Evolutionary conservation across 176 grass and related monocot genomes (phyloP).

Genomic region (Thinopyrum elongatum): DNA sequence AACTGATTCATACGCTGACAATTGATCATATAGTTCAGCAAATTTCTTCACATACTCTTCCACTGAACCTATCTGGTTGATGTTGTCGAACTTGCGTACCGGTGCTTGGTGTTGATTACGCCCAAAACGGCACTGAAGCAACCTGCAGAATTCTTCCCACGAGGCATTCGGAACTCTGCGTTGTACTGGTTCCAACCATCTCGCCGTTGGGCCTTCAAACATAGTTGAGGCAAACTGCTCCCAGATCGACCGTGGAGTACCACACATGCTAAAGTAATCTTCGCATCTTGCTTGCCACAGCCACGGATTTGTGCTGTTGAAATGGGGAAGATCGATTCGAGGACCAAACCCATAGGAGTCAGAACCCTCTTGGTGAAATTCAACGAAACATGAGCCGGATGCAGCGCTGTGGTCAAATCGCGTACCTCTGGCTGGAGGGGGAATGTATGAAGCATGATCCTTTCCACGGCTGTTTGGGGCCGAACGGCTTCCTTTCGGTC

Average conservation of each 20-base stretch:
- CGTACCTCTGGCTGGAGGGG: not conserved
- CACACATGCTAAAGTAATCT: not conserved
- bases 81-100: not conserved
- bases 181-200: not conserved
- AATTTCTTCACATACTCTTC: not conserved
- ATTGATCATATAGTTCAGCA: not conserved
- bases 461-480: not conserved
- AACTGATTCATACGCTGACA: not conserved
- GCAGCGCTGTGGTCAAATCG: not conserved
- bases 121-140: not conserved
- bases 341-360: not conserved
- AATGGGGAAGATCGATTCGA: not conserved
- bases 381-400: no score
- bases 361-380: not conserved
- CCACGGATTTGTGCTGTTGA: not conserved
- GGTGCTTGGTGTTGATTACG: not conserved
- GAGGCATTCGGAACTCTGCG: not conserved
- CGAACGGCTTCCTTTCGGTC: not conserved
- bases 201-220: not conserved
- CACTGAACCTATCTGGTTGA: no score
- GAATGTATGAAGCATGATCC: not conserved
- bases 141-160: not conserved
- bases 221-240: not conserved
- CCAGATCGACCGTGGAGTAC: not conserved
- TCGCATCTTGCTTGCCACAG: not conserved